Evolutionary conservation across 2,329 filamentous ascomycete species (phyloP), one percentile per base, ranked within the genome.

Genomic region (Botryosphaeria dothidea): DNA sequence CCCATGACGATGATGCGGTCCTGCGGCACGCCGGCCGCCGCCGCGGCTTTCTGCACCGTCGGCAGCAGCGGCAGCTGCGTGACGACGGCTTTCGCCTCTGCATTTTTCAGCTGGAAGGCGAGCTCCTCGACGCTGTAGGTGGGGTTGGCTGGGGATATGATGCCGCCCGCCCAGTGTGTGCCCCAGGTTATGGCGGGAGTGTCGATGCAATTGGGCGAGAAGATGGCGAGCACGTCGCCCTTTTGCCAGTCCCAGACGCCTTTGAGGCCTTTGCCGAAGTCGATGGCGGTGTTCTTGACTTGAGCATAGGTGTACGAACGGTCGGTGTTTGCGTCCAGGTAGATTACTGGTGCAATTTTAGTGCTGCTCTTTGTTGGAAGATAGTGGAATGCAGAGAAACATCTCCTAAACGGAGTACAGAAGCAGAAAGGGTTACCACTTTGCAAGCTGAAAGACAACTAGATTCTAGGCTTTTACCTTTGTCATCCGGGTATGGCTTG

Each of bases 141-240:
- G 21, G 93, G 93, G 73, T 97, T 97, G 2, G 92, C 93, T 0
- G 93, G 92, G n/a, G 90, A 92, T 11, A 92, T 80, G 60, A 92
- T 82, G 31, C 91, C 93, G 51, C 93, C 93, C 0, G 92, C 90
- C 91, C 92, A 97, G 69, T 90, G 87, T 9, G 87, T 84, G 29
- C 93, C 93, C 82, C 92, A 92, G 76, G 87, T 92, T 52, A 93
- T 78, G 3, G 89, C 82, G 0, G 92, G 89, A 0, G 90, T 92
- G 76, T 97, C 93, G 73, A 97, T 90, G 75, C 85, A 88, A 76
- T 98, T 97, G 29, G 93, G 91, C 3, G 92, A 89, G 81, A 90
- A 97, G 62, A 97, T 83, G 11, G 86, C 90, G 23, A 97, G 83
- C 1, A 95, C 91, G 74, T 97, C 92, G 71, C 91, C 91, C 74